Conservation (phyloP, 805 yeast species). For the Candida boleticola region DNA sequence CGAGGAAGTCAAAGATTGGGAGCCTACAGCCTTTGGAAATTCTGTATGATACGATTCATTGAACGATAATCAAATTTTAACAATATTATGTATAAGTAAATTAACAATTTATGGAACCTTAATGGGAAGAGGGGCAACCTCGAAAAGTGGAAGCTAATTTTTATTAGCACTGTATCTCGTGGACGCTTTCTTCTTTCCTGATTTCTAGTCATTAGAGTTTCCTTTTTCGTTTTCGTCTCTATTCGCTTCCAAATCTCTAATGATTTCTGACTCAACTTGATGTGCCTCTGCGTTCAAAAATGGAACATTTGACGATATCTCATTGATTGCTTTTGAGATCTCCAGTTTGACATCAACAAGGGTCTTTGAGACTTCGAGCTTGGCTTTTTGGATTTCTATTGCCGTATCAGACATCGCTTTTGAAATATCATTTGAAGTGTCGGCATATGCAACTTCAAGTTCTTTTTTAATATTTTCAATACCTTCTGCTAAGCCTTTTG, state of each 20-base stretch:
- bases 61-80: background rate
- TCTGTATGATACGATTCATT: conserved; percentile 5
- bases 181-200: too few relatives aligned
- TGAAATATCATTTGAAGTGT: background rate
- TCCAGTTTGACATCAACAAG: background rate
- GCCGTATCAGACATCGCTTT: background rate
- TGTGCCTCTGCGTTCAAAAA: background rate
- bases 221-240: too few relatives aligned
- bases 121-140: too few relatives aligned
- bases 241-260: too few relatives aligned
- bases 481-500: background rate
- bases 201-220: too few relatives aligned
- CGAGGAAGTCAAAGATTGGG: conserved; percentile 42
- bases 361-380: background rate
- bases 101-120: too few relatives aligned
- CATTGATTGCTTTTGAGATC: background rate
- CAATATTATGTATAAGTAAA: background rate
- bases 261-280: too few relatives aligned
- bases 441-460: background rate
- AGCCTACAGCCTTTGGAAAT: conserved; percentile 54
- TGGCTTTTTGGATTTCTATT: background rate
- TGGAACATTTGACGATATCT: background rate
- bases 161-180: too few relatives aligned
- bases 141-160: too few relatives aligned
- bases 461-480: background rate